These are phyloP conservation scores for Aspergillus texensis DNA, from an alignment of 2,329 filamentous ascomycete species.

Conservation along the genomic window DNA sequence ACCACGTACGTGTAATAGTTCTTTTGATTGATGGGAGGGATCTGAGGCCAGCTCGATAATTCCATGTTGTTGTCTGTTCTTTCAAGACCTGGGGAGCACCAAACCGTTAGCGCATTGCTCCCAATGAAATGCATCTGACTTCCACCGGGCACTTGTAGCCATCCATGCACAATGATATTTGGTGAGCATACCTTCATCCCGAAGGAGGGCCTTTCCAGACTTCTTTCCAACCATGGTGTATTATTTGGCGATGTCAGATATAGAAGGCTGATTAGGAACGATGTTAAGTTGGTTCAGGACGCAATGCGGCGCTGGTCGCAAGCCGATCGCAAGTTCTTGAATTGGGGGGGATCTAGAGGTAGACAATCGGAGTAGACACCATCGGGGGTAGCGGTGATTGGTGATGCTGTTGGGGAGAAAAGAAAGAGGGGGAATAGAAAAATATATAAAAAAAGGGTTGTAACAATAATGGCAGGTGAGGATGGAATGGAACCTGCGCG, in stretches of 20 bases:
- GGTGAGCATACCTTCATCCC: conserved; percentile 56
- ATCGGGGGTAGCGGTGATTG: background rate
- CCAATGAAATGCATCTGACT: background rate
- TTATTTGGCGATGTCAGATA: background rate
- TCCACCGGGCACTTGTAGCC: background rate
- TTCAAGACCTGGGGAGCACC: conserved; percentile 71
- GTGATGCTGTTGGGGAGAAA: background rate
- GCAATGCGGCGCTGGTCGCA: conserved; percentile 1
- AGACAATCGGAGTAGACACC: background rate
- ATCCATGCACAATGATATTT: background rate
- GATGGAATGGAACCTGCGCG: background rate
- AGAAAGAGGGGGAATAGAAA: background rate
- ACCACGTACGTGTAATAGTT: conserved; percentile 90
- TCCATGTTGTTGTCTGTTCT: conserved; percentile 99
- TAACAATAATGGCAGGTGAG: background rate
- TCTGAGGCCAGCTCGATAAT: conserved; percentile 88
- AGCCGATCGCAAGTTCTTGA: conserved; percentile 7
- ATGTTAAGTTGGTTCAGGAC: conserved; percentile 8
- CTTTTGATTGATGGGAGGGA: conserved; percentile 96
- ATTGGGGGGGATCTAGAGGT: background rate
- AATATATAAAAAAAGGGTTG: background rate
- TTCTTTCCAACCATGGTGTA: conserved; percentile 66
- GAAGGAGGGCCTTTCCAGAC: conserved; percentile 62
- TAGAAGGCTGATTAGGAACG: background rate
- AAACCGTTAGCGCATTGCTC: conserved; percentile 13